Evolutionary conservation across 495 filamentous ascomycete species (phyloP).

Genomic region (Podospora appendiculata): DNA sequence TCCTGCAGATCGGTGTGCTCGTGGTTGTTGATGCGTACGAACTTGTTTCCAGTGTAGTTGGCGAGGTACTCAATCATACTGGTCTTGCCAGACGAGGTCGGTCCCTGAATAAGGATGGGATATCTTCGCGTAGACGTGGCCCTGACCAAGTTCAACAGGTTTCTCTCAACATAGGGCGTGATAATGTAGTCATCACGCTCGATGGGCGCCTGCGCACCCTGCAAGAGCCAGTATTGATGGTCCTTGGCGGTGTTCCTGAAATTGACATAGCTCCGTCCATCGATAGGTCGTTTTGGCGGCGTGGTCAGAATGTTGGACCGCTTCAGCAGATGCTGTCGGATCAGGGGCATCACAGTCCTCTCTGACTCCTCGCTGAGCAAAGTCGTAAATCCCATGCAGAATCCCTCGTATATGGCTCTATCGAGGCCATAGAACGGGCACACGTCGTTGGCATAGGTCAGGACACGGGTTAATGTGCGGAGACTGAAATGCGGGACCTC

Average conservation of each 20-base stretch:
- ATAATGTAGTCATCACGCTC: constrained; percentile 88
- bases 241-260: constrained; percentile 52
- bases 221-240: constrained; percentile 85
- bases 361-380: constrained; percentile 74
- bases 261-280: constrained; percentile 72
- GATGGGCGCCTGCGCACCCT: constrained; percentile 56
- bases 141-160: constrained; percentile 86
- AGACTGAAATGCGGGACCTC: constrained; percentile 95
- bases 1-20: constrained; percentile 98
- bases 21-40: constrained; percentile 98
- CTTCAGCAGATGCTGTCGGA: constrained; percentile 68
- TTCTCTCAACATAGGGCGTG: constrained; percentile 88
- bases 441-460: constrained; percentile 80
- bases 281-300: constrained; percentile 63
- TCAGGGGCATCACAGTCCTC: constrained; percentile 63
- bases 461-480: constrained; percentile 81
- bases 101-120: constrained; percentile 93
- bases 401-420: constrained; percentile 85
- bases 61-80: constrained; percentile 99
- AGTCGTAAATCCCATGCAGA: constrained; percentile 96
- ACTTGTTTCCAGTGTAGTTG: constrained; percentile 90
- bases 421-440: constrained; percentile 80
- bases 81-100: constrained; percentile 94
- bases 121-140: constrained; percentile 87
- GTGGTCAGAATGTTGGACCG: constrained; percentile 62